phyloP scores from a whole-genome alignment of 208 protist genomes.

The Trypanosoma platydactyli region DNA sequence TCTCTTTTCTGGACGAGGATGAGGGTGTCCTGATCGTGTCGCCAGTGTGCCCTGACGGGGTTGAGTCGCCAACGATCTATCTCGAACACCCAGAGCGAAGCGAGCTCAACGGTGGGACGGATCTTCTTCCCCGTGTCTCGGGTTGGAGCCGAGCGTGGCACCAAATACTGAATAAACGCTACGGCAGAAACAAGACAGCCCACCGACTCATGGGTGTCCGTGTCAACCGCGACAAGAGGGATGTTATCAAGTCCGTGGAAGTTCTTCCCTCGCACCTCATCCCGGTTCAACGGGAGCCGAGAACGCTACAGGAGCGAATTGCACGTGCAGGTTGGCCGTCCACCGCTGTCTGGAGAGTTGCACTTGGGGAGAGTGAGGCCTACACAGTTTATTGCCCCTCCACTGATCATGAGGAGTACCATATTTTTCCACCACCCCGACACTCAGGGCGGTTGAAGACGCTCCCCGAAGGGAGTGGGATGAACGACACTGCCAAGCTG shows the following conservation, averaged over 20 bases:
- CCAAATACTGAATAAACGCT: constrained; percentile 33
- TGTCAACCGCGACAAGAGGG: constrained; percentile 36
- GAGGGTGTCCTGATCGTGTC: constrained; percentile 42
- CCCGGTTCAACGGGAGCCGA: constrained; percentile 16
- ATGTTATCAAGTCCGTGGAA: constrained; percentile 42
- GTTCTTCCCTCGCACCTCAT: constrained; percentile 29
- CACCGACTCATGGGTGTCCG: constrained; percentile 27
- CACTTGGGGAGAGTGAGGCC: constrained; percentile 38
- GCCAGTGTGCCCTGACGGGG: constrained; percentile 32
- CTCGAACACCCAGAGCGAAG: constrained; percentile 46
- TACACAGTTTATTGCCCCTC: constrained; percentile 47
- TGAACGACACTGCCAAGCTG: background rate
- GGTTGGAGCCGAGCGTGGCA: constrained; percentile 35
- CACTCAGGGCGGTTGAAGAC: constrained; percentile 1
- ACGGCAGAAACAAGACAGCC: constrained; percentile 33
- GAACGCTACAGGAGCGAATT: constrained; percentile 19
- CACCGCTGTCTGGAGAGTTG: constrained; percentile 35
- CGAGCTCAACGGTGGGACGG: constrained; percentile 34
- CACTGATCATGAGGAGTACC: constrained; percentile 51
- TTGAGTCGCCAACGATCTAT: constrained; percentile 32
- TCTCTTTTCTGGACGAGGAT: constrained; percentile 41
- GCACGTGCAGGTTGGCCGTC: constrained; percentile 33
- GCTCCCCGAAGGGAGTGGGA: background rate
- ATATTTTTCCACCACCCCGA: constrained; percentile 41
- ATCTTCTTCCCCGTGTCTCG: constrained; percentile 26